A percentile compares a stretch with the other conserved stretches of the same genome.
Evolutionary conservation across 1,284 basidiomycete genomes (phyloP).

Genomic region (Marasmius tenuissimus): DNA sequence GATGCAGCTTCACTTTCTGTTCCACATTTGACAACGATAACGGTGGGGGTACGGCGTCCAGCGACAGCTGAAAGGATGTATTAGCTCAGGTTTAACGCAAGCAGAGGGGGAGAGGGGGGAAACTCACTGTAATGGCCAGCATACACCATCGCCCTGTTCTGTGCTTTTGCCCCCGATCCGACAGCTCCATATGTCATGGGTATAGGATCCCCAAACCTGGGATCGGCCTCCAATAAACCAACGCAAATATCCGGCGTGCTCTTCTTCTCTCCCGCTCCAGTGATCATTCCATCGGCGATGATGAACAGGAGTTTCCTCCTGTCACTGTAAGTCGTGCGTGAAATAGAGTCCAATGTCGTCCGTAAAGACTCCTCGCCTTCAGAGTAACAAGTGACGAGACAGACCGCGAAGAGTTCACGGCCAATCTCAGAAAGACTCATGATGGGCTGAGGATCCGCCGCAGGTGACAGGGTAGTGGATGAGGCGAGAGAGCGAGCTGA

Average conservation of each 20-base stretch:
- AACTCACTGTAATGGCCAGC: constrained; percentile 95
- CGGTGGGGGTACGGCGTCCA: constrained; percentile 91
- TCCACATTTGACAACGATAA: constrained; percentile 97
- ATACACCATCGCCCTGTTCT: constrained; percentile 98
- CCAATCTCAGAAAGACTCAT: constrained; percentile 89
- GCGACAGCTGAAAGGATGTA: constrained; percentile 52
- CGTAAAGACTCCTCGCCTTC: constrained; percentile 93
- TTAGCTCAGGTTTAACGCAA: constrained; percentile 2
- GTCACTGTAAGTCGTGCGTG: constrained; percentile 89
- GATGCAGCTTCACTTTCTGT: constrained; percentile 77
- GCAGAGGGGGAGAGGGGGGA: constrained; percentile 5
- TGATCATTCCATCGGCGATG: constrained; percentile 99
- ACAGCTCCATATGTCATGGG: constrained; percentile 96
- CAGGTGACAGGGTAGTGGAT: constrained; percentile 47
- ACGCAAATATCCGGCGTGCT: constrained; percentile 98
- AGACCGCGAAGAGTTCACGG: constrained; percentile 91
- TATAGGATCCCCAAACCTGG: constrained; percentile 92
- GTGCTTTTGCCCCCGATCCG: constrained; percentile 83
- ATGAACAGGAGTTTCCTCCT: constrained; percentile 90
- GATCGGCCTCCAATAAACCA: constrained; percentile 88
- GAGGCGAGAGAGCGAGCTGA: constrained; percentile 46
- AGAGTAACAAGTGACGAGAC: constrained; percentile 96
- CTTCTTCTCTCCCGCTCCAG: constrained; percentile 91
- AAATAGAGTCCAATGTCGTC: constrained; percentile 92
- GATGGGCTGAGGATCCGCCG: constrained; percentile 51